Percentiles rank a stretch among this genome's conserved stretches.
Conservation (phyloP, 306 rosid species). For the Prunus salicina region DNA sequence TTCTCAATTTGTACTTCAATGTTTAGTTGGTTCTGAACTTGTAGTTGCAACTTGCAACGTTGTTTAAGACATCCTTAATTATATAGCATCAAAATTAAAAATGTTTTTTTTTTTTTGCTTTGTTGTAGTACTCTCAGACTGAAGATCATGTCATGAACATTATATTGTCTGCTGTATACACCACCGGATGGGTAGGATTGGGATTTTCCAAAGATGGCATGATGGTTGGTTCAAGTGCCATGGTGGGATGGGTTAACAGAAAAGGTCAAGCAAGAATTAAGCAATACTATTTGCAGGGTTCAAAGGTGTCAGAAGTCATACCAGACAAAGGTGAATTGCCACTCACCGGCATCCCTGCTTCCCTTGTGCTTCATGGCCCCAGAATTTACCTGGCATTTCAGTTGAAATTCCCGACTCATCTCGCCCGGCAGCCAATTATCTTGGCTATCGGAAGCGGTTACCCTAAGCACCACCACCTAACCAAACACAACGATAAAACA, state of each 20-base stretch:
- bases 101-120: neutral
- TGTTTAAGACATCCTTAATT: too few relatives aligned
- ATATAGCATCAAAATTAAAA: neutral
- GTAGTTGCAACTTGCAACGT: too few relatives aligned
- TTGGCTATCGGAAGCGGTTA: constrained; percentile 61
- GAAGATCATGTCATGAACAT: constrained; percentile 66
- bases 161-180: constrained; percentile 81
- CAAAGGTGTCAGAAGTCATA: constrained; percentile 57
- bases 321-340: constrained; percentile 89
- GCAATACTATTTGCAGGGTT: constrained; percentile 81
- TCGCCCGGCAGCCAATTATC: constrained; percentile 67
- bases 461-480: constrained; percentile 63
- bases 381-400: constrained; percentile 90
- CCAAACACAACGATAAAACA: constrained; percentile 63
- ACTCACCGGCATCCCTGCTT: constrained; percentile 72
- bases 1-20: neutral
- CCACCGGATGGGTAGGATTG: constrained; percentile 93
- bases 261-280: constrained; percentile 83
- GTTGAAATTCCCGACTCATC: constrained; percentile 51
- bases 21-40: neutral
- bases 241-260: constrained; percentile 85
- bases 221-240: constrained; percentile 98
- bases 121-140: constrained; percentile 66
- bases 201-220: constrained; percentile 82
- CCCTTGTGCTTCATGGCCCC: constrained; percentile 84